A percentile compares a stretch with the other conserved stretches of the same genome.
These are phyloP conservation scores for Eimeria necatrix DNA, from an alignment of 169 alveolate genomes.

Conservation along the genomic window DNA sequence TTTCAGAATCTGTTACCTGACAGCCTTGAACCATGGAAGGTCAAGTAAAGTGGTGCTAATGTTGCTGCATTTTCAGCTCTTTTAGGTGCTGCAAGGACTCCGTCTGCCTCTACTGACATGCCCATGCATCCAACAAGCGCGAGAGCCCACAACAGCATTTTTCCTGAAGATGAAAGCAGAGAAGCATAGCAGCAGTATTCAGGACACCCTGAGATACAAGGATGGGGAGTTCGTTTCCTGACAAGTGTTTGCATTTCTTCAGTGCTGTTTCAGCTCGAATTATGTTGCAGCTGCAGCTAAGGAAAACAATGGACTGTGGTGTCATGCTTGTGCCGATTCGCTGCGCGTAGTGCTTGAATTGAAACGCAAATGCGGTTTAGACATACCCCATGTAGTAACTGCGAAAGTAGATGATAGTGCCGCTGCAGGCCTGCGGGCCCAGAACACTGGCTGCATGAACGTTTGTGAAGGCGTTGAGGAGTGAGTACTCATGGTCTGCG, in stretches of 20 bases:
- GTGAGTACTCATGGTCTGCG: neutral
- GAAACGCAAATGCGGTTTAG: neutral
- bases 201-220: neutral
- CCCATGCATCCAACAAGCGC: conserved; percentile 51
- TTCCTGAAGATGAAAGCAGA: conserved; percentile 4
- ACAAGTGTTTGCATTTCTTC: neutral
- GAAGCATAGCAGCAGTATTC: neutral
- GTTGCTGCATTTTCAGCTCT: neutral
- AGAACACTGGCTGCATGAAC: neutral
- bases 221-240: neutral
- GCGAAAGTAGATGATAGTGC: neutral
- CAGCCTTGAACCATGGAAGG: conserved; percentile 9
- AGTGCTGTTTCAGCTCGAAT: neutral
- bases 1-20: conserved; percentile 2
- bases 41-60: neutral
- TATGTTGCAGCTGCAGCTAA: neutral
- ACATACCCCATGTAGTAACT: conserved; percentile 50
- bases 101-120: neutral
- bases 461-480: neutral
- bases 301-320: neutral
- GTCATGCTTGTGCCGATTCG: neutral
- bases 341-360: neutral
- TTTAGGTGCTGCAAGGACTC: neutral
- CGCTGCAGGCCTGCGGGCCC: conserved; percentile 65
- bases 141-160: conserved; percentile 21